These are phyloP conservation scores for Aquanectria penicillioides DNA, from an alignment of 2,329 filamentous ascomycete genomes.

Conservation along the genomic window DNA sequence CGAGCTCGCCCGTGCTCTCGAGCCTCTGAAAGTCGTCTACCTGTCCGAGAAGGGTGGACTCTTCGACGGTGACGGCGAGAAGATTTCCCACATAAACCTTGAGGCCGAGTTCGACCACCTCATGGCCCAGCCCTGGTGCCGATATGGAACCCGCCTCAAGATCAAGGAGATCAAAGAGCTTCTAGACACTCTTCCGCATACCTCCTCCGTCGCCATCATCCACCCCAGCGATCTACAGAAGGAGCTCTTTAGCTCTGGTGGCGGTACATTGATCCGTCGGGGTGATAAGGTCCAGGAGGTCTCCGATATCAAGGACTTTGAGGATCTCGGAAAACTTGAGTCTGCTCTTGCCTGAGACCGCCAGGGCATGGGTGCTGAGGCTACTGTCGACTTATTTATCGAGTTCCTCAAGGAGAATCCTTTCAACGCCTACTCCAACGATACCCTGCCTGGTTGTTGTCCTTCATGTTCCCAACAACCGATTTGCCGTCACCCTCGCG, in stretches of 20 bases:
- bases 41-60: constrained; percentile 97
- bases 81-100: constrained; percentile 96
- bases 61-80: constrained; percentile 91
- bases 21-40: constrained; percentile 97
- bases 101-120: constrained; percentile 95
- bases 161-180: constrained; percentile 98
- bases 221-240: constrained; percentile 96
- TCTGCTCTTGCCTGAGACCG: constrained; percentile 83
- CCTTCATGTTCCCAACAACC: constrained; percentile 74
- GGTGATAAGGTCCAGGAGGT: constrained; percentile 88
- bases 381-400: constrained; percentile 88
- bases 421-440: constrained; percentile 95
- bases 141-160: constrained; percentile 94
- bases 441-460: constrained; percentile 91
- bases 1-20: constrained; percentile 86
- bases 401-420: constrained; percentile 78
- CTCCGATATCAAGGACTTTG: constrained; percentile 76
- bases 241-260: constrained; percentile 96
- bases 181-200: constrained; percentile 85
- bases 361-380: constrained; percentile 81
- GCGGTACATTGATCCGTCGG: constrained; percentile 89
- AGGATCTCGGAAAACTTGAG: constrained; percentile 81
- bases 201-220: constrained; percentile 96
- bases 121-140: constrained; percentile 94
- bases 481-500: constrained; percentile 81